Percentiles rank a stretch among this genome's conserved stretches.
phyloP scores from a whole-genome alignment of 257 asterid species.

The Scutellaria galericulata region DNA sequence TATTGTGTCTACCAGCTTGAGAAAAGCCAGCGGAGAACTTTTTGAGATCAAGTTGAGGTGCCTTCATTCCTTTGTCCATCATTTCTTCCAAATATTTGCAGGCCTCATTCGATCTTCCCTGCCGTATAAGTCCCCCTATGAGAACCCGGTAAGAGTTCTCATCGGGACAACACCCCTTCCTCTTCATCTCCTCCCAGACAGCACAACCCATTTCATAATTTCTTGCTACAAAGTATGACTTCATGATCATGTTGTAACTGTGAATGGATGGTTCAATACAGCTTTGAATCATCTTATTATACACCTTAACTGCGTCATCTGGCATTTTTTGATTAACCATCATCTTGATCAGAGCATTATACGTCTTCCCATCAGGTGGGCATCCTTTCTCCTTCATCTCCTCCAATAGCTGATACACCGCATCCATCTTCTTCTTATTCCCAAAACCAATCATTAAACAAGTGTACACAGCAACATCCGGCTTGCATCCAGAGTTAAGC shows the following conservation, averaged over 20 bases:
- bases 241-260: constrained; percentile 89
- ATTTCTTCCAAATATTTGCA: constrained; percentile 77
- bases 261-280: constrained; percentile 69
- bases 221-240: constrained; percentile 55
- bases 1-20: constrained; percentile 54
- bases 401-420: constrained; percentile 59
- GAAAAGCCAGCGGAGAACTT: constrained; percentile 43
- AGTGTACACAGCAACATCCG: constrained; percentile 75
- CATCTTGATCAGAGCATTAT: constrained; percentile 82
- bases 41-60: constrained; percentile 39
- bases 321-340: constrained; percentile 68
- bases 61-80: constrained; percentile 87
- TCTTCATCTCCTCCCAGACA: constrained; percentile 93
- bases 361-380: constrained; percentile 68
- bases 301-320: constrained; percentile 76
- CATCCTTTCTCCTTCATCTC: constrained; percentile 82
- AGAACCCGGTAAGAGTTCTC: constrained; percentile 77
- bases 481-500: constrained; percentile 59
- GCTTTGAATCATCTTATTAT: constrained; percentile 72
- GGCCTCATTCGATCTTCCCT: constrained; percentile 72
- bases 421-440: constrained; percentile 68
- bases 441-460: constrained; percentile 81
- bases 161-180: constrained; percentile 82
- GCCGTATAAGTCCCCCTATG: constrained; percentile 79
- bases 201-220: constrained; percentile 68